Percentiles rank a stretch among this genome's conserved stretches.
These are phyloP conservation scores for Fusarium solani-melongenae DNA, from an alignment of 2,329 filamentous ascomycete genomes.

Conservation along the genomic window DNA sequence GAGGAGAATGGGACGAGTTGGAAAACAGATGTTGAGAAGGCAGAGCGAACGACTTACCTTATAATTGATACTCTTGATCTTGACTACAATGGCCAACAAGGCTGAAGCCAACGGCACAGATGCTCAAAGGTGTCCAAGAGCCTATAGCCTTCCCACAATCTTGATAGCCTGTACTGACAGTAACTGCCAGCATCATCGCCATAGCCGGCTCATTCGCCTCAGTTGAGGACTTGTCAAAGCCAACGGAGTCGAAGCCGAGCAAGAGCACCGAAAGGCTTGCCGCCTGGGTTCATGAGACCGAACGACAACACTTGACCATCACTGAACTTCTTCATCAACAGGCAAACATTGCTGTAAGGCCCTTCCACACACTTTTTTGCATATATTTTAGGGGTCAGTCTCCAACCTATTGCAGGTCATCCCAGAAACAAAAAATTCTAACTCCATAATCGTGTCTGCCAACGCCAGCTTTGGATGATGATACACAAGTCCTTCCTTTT, in stretches of 20 bases:
- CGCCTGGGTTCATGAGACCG: conserved; percentile 26
- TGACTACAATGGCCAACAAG: conserved; percentile 22
- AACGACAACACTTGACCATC: conserved; percentile 27
- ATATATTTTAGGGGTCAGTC: conserved; percentile 26
- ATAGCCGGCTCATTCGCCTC: background rate
- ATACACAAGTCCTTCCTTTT: conserved; percentile 31
- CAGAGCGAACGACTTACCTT: background rate
- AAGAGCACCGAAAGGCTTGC: conserved; percentile 19
- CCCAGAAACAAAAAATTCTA: conserved; percentile 22
- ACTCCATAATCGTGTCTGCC: conserved; percentile 35
- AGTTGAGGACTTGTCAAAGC: background rate
- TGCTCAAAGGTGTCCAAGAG: conserved; percentile 4
- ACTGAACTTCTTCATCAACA: conserved; percentile 21
- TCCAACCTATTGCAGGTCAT: conserved; percentile 28
- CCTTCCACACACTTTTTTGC: conserved; percentile 14
- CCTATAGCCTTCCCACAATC: background rate
- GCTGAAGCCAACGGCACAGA: conserved; percentile 3
- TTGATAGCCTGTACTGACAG: background rate
- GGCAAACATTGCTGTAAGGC: conserved; percentile 14
- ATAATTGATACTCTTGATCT: background rate
- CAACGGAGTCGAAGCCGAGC: background rate
- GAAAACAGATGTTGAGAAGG: background rate
- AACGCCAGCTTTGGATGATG: conserved; percentile 40
- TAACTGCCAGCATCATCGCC: background rate
- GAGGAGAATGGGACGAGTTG: background rate